phyloP scores from a whole-genome alignment of 106 monocot species.

The Platanthera guangdongensis region DNA sequence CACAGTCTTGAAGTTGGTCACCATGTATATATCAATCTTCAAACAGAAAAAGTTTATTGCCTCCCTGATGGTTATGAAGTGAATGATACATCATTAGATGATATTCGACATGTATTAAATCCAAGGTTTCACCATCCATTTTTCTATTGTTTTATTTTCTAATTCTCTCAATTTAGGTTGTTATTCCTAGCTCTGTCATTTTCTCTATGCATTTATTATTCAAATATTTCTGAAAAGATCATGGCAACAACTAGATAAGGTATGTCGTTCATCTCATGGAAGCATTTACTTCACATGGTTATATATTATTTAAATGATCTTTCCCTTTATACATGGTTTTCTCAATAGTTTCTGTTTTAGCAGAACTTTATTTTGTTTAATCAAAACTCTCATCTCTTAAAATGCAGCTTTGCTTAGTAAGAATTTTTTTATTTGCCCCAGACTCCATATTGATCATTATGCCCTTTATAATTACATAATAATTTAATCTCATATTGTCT shows the following conservation, averaged over 20 bases:
- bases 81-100: slow-evolving; percentile 97
- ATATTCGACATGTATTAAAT: slow-evolving; percentile 92
- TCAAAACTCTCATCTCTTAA: background rate
- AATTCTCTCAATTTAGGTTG: background rate
- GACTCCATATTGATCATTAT: background rate
- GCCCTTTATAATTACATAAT: background rate
- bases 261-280: background rate
- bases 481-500: no score
- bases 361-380: background rate
- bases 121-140: slow-evolving; percentile 57
- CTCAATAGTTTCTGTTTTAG: background rate
- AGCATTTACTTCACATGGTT: background rate
- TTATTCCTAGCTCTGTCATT: background rate
- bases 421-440: background rate
- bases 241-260: background rate
- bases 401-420: background rate
- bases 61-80: slow-evolving; percentile 99
- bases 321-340: background rate
- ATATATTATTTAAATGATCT: background rate
- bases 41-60: slow-evolving; percentile 95
- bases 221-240: background rate
- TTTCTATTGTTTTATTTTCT: background rate
- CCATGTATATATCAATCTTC: slow-evolving; percentile 97
- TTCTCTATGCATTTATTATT: background rate
- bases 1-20: slow-evolving; percentile 98